These are phyloP conservation scores for Apophysomyces elegans DNA, from an alignment of 371 early-diverging fungal genomes.

Conservation along the genomic window DNA sequence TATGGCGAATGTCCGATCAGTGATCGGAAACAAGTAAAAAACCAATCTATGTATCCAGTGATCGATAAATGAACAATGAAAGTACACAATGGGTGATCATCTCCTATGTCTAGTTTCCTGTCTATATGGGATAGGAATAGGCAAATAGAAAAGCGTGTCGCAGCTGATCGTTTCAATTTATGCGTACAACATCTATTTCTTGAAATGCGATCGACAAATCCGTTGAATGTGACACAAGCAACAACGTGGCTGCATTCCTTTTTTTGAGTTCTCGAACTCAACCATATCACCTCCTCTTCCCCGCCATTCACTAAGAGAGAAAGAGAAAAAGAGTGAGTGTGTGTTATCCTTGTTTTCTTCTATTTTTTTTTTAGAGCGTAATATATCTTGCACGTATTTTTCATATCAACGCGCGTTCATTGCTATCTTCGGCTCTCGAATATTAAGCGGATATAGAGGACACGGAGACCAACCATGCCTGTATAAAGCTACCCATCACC, in stretches of 20 bases:
- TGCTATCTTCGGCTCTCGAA: neutral
- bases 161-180: constrained; percentile 6
- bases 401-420: neutral
- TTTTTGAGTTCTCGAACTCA: neutral
- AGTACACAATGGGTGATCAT: neutral
- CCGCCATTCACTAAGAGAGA: neutral
- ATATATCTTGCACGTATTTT: neutral
- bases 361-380: neutral
- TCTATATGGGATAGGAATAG: neutral
- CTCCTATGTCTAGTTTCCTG: too few species aligned
- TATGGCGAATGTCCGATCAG: neutral
- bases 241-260: constrained; percentile 11
- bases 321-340: too few species aligned
- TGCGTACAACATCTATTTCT: neutral
- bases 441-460: neutral
- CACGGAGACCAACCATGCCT: neutral
- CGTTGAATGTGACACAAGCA: constrained; percentile 4
- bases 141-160: neutral
- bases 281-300: neutral
- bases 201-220: constrained; percentile 4
- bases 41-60: too few species aligned
- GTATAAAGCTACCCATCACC: constrained; percentile 5
- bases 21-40: neutral
- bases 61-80: too few species aligned
- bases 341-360: neutral